Percentiles rank a stretch among this genome's conserved stretches.
Evolutionary conservation across 768 basidiomycete genomes (phyloP).

Genomic region (Podaxis pistillaris): DNA sequence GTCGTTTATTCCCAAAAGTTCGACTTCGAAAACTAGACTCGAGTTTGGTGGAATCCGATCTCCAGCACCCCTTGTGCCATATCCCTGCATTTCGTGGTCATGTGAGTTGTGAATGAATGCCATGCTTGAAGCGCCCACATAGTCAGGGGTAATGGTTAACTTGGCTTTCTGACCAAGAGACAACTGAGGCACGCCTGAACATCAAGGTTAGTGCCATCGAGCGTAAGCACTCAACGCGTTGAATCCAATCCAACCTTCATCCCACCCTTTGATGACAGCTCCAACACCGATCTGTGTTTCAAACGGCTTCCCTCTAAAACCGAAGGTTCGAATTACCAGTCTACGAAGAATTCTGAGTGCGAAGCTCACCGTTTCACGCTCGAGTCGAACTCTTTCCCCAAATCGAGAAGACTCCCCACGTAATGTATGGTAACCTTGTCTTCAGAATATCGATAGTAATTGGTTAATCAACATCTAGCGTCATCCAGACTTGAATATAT

Average conservation of each 20-base stretch:
- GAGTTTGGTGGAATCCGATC: slow-evolving; percentile 71
- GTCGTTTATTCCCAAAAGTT: not conserved
- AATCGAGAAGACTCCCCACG: slow-evolving; percentile 64
- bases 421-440: slow-evolving; percentile 80
- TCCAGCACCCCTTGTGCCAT: slow-evolving; percentile 67
- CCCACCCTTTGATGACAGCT: slow-evolving; percentile 89
- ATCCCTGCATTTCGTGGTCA: slow-evolving; percentile 45
- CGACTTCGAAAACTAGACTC: slow-evolving; percentile 74
- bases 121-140: slow-evolving; percentile 44
- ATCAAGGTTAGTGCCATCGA: not conserved
- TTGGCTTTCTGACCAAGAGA: slow-evolving; percentile 77
- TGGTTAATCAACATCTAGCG: slow-evolving; percentile 39
- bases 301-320: slow-evolving; percentile 56
- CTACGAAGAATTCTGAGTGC: not conserved
- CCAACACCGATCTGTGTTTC: slow-evolving; percentile 72
- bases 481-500: slow-evolving; percentile 44
- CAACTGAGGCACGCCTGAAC: slow-evolving; percentile 62
- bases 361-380: slow-evolving; percentile 58
- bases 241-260: slow-evolving; percentile 57
- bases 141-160: slow-evolving; percentile 69
- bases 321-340: slow-evolving; percentile 28
- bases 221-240: slow-evolving; percentile 20
- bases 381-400: slow-evolving; percentile 66
- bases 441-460: slow-evolving; percentile 32
- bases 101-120: not conserved